Percentiles rank a stretch among this genome's conserved stretches.
Conservation (phyloP, 768 basidiomycete genomes). For the Termitomyces heimii region DNA sequence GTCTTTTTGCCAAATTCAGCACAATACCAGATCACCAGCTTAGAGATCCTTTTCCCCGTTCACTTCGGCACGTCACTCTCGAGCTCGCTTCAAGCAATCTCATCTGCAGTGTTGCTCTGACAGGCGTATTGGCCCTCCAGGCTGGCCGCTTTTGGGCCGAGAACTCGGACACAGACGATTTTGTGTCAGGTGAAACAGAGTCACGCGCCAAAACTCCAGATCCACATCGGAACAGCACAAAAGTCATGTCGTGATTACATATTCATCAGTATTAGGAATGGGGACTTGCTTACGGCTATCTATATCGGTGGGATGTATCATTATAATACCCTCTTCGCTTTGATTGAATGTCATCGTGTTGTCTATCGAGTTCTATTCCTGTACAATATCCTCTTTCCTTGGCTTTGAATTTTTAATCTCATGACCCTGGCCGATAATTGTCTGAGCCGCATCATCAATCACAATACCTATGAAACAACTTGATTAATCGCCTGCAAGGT, state of each 20-base stretch:
- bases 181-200: slow-evolving; percentile 17
- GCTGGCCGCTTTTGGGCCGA: slow-evolving; percentile 86
- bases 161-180: slow-evolving; percentile 54
- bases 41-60: slow-evolving; percentile 55
- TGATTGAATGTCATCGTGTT: neutral
- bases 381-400: slow-evolving; percentile 95
- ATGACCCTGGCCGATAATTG: slow-evolving; percentile 75
- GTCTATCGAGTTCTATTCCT: slow-evolving; percentile 40
- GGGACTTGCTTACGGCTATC: slow-evolving; percentile 8
- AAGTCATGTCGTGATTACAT: neutral
- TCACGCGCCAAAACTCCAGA: slow-evolving; percentile 29
- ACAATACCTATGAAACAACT: slow-evolving; percentile 53
- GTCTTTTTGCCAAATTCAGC: slow-evolving; percentile 52
- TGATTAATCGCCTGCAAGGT: neutral
- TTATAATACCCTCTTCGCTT: slow-evolving; percentile 14
- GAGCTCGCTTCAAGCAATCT: slow-evolving; percentile 82
- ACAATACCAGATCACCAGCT: slow-evolving; percentile 46
- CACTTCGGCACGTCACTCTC: slow-evolving; percentile 58
- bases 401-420: slow-evolving; percentile 78
- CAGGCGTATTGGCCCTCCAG: slow-evolving; percentile 80
- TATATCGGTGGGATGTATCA: slow-evolving; percentile 16
- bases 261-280: neutral
- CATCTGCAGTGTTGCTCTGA: slow-evolving; percentile 82
- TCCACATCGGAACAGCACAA: slow-evolving; percentile 5
- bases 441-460: slow-evolving; percentile 79